phyloP scores from a whole-genome alignment of 345 rosid species.

The Citrus inodora region DNA sequence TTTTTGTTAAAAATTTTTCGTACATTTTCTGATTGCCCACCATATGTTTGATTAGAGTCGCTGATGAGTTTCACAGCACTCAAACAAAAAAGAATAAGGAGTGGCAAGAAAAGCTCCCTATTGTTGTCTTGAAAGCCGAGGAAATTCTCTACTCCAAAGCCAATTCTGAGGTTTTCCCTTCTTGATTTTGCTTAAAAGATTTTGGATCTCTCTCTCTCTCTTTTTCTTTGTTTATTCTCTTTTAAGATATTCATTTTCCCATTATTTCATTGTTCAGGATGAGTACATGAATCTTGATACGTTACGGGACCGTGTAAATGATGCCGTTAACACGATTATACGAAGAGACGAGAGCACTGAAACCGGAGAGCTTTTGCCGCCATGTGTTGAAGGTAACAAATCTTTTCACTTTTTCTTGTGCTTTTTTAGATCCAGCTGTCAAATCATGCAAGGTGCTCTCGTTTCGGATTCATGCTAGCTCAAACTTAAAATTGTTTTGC shows the following conservation, averaged over 20 bases:
- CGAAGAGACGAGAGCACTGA: slow-evolving; percentile 84
- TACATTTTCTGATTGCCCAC: slow-evolving; percentile 21
- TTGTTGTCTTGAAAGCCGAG: slow-evolving; percentile 81
- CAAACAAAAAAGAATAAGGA: slow-evolving; percentile 80
- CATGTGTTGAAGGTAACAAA: slow-evolving; percentile 89
- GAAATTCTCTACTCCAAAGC: slow-evolving; percentile 98
- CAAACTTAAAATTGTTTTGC: neutral
- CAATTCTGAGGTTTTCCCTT: slow-evolving; percentile 74
- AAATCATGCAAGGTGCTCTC: slow-evolving; percentile 2
- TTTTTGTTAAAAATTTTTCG: neutral
- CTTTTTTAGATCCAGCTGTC: slow-evolving; percentile 15
- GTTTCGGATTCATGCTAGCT: slow-evolving; percentile 8
- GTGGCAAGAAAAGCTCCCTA: slow-evolving; percentile 88
- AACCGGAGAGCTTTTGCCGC: slow-evolving; percentile 86
- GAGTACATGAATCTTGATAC: slow-evolving; percentile 77
- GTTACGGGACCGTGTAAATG: slow-evolving; percentile 88
- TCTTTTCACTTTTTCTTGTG: neutral
- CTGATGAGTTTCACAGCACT: slow-evolving; percentile 50
- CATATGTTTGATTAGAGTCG: slow-evolving; percentile 59
- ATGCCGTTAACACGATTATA: slow-evolving; percentile 87
- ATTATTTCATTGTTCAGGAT: slow-evolving; percentile 36
- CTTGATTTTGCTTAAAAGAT: slow-evolving; percentile 12
- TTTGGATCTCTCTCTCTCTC: slow-evolving; percentile 13
- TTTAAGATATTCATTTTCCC: slow-evolving; percentile 11
- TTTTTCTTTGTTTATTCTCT: neutral